phyloP scores from a whole-genome alignment of 768 basidiomycete species.

The Mycena belliarum region DNA sequence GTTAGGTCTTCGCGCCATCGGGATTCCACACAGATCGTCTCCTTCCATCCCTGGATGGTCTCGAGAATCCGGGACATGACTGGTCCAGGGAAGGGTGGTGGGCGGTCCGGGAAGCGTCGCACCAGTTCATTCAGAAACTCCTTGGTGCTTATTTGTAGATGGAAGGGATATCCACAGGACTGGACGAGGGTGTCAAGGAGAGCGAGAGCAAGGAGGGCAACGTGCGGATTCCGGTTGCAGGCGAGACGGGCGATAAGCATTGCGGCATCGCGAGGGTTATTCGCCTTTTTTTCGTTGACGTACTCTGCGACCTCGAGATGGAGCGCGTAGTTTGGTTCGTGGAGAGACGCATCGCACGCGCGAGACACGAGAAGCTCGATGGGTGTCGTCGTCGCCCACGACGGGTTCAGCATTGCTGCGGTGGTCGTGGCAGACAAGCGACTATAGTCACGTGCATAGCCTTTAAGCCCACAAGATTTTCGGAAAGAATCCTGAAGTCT shows the following conservation, averaged over 20 bases:
- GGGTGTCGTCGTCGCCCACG: conserved; percentile 52
- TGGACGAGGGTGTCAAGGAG: conserved; percentile 92
- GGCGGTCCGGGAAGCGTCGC: conserved; percentile 94
- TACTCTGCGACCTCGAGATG: conserved; percentile 94
- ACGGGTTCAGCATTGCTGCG: conserved; percentile 47
- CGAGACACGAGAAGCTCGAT: conserved; percentile 75
- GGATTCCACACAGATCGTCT: conserved; percentile 83
- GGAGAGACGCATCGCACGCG: conserved; percentile 83
- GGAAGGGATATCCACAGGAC: conserved; percentile 95
- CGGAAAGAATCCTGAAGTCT: too few species aligned
- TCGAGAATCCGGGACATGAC: conserved; percentile 95
- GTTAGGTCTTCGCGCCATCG: conserved; percentile 96
- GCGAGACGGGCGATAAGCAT: conserved; percentile 82
- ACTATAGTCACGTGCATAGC: neutral
- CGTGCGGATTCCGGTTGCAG: conserved; percentile 92
- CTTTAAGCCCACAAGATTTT: too few species aligned
- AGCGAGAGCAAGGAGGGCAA: conserved; percentile 82
- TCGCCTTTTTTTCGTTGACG: conserved; percentile 94
- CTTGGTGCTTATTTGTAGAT: conserved; percentile 95
- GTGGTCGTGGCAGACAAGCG: conserved; percentile 12
- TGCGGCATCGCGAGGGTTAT: conserved; percentile 90
- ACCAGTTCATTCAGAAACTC: conserved; percentile 99
- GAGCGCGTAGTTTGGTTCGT: conserved; percentile 88
- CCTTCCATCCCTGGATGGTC: conserved; percentile 92
- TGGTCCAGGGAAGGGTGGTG: conserved; percentile 90